Conservation (phyloP, 805 yeast species). For the Metschnikowia proteae region DNA sequence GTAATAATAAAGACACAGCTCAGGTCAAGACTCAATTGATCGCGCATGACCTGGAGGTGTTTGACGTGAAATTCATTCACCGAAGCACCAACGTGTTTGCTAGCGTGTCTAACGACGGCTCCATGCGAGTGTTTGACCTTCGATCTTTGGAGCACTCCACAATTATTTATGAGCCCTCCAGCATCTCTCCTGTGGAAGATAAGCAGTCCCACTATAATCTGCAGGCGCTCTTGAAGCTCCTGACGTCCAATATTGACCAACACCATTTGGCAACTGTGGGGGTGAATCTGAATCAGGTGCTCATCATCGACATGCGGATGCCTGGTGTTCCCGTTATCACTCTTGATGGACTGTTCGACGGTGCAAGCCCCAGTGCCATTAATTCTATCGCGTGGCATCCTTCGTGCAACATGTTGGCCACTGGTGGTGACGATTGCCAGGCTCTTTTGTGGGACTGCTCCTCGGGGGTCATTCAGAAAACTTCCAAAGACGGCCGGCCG, state of each 20-base stretch:
- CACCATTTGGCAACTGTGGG: conserved; percentile 83
- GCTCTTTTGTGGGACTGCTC: conserved; percentile 65
- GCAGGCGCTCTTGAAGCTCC: conserved; percentile 67
- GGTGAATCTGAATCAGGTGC: conserved; percentile 59
- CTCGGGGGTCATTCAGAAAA: conserved; percentile 15
- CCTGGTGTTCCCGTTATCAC: conserved; percentile 80
- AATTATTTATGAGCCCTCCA: conserved; percentile 78
- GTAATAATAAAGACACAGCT: conserved; percentile 40
- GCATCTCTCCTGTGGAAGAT: neutral
- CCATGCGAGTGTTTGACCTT: conserved; percentile 87
- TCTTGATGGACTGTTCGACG: conserved; percentile 52
- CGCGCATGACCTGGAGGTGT: conserved; percentile 95
- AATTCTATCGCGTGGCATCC: conserved; percentile 89
- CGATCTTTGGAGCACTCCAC: conserved; percentile 90
- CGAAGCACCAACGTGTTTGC: conserved; percentile 77
- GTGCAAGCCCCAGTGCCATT: conserved; percentile 55
- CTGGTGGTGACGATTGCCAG: conserved; percentile 74
- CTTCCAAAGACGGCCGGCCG: conserved; percentile 11
- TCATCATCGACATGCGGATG: conserved; percentile 77
- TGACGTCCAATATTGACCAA: conserved; percentile 75
- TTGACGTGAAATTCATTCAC: conserved; percentile 81
- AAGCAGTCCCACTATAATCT: conserved; percentile 21
- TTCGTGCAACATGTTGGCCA: conserved; percentile 51
- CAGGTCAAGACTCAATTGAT: conserved; percentile 87
- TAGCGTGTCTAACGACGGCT: conserved; percentile 93